These are phyloP conservation scores for Teratosphaeriaceae sp. DNA, from an alignment of 2,329 filamentous ascomycete genomes.

Conservation along the genomic window DNA sequence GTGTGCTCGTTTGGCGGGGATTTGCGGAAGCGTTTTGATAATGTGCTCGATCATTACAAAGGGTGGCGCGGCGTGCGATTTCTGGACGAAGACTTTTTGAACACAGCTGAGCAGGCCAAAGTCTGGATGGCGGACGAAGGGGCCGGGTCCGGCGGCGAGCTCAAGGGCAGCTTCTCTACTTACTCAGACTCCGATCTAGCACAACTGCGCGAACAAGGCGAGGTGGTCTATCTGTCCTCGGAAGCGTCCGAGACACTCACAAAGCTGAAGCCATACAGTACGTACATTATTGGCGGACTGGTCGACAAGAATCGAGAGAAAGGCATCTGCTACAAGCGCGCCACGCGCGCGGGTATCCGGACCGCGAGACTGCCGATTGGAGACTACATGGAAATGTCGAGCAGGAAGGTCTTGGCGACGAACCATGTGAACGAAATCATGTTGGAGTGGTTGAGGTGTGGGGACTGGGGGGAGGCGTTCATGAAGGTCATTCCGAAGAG, in stretches of 20 bases:
- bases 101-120: conserved; percentile 59
- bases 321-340: conserved; percentile 81
- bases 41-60: conserved; percentile 62
- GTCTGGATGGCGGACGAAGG: conserved; percentile 52
- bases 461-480: conserved; percentile 89
- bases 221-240: conserved; percentile 82
- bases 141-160: conserved; percentile 23
- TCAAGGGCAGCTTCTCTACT: conserved; percentile 19
- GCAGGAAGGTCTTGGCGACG: conserved; percentile 77
- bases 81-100: conserved; percentile 65
- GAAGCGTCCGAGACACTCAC: conserved; percentile 84
- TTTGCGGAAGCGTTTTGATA: conserved; percentile 74
- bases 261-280: conserved; percentile 77
- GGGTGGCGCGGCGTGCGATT: conserved; percentile 77
- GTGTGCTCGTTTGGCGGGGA: conserved; percentile 71
- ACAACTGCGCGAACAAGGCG: conserved; percentile 31
- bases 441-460: conserved; percentile 82
- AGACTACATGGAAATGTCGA: conserved; percentile 89
- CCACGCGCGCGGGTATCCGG: conserved; percentile 65
- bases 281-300: conserved; percentile 87
- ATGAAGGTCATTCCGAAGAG: conserved; percentile 80
- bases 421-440: conserved; percentile 98
- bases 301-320: conserved; percentile 98
- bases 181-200: conserved; percentile 15
- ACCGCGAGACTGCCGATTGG: conserved; percentile 92